These are phyloP conservation scores for Pulveroboletus sp. DNA, from an alignment of 768 basidiomycete species.

Conservation along the genomic window DNA sequence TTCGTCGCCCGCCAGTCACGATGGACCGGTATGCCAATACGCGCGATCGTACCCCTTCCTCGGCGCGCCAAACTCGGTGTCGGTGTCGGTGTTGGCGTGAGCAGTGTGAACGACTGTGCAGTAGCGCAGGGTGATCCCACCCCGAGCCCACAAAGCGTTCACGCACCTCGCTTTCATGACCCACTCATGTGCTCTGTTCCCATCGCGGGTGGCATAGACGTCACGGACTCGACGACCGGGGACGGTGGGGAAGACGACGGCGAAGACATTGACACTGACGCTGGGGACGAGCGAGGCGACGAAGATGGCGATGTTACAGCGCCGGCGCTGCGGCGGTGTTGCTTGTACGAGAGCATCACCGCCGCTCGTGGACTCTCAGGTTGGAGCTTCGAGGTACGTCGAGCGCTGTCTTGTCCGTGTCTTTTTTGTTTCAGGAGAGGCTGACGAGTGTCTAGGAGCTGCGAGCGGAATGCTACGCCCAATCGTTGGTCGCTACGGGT, in stretches of 20 bases:
- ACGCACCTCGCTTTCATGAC: neutral
- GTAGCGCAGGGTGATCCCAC: neutral
- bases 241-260: neutral
- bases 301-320: neutral
- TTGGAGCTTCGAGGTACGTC: conserved; percentile 30
- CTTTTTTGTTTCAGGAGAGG: neutral
- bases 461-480: conserved; percentile 29
- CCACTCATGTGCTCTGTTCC: neutral
- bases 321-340: neutral
- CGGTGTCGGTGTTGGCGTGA: no score
- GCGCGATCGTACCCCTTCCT: conserved; percentile 20
- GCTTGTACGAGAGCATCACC: conserved; percentile 25
- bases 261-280: neutral
- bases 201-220: neutral
- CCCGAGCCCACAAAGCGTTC: neutral
- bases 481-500: conserved; percentile 25
- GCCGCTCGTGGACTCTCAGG: conserved; percentile 19
- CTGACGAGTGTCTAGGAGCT: conserved; percentile 16
- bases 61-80: conserved; percentile 2
- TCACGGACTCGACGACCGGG: neutral
- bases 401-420: no score
- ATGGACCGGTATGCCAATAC: conserved; percentile 22
- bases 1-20: neutral
- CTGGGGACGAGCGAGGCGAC: neutral
- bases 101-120: neutral